A percentile compares a stretch with the other conserved stretches of the same genome.
Evolutionary conservation across 768 basidiomycete genomes (phyloP).

Genomic region (Boletus reticulatus): DNA sequence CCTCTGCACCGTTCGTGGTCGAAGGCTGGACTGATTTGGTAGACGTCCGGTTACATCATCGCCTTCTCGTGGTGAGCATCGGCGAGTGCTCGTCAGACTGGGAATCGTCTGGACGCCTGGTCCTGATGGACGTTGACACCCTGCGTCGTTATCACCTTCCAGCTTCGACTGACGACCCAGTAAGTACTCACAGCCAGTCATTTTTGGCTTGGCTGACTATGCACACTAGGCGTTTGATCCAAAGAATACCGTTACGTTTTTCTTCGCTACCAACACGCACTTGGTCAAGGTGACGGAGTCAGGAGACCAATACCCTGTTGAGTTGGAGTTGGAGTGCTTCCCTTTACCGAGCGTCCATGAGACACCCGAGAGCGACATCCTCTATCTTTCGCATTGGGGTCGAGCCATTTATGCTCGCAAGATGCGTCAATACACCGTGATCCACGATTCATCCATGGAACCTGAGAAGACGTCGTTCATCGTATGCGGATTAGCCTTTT

Average conservation of each 20-base stretch:
- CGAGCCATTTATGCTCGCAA: background rate
- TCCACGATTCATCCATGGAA: slow-evolving; percentile 2
- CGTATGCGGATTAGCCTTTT: background rate
- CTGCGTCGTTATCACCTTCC: slow-evolving; percentile 4
- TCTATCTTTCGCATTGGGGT: slow-evolving; percentile 1
- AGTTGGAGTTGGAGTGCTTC: slow-evolving; percentile 8
- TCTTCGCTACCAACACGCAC: slow-evolving; percentile 7
- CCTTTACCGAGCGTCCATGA: background rate
- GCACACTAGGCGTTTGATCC: background rate
- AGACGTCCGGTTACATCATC: slow-evolving; percentile 4
- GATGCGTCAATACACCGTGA: background rate
- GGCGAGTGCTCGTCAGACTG: slow-evolving; percentile 1
- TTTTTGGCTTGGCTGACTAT: background rate
- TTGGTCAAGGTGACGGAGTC: background rate
- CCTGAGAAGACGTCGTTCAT: background rate
- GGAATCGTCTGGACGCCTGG: slow-evolving; percentile 1
- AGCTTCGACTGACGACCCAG: background rate
- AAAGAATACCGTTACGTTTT: background rate
- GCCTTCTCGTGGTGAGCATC: slow-evolving; percentile 7
- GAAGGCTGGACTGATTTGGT: slow-evolving; percentile 3
- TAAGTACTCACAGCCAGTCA: background rate
- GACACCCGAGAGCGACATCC: background rate
- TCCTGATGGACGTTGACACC: slow-evolving; percentile 5
- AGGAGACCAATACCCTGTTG: background rate
- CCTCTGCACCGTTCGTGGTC: background rate